These are phyloP conservation scores for Microbotryum scabiosae DNA, from an alignment of 1,284 basidiomycete genomes.

Conservation along the genomic window DNA sequence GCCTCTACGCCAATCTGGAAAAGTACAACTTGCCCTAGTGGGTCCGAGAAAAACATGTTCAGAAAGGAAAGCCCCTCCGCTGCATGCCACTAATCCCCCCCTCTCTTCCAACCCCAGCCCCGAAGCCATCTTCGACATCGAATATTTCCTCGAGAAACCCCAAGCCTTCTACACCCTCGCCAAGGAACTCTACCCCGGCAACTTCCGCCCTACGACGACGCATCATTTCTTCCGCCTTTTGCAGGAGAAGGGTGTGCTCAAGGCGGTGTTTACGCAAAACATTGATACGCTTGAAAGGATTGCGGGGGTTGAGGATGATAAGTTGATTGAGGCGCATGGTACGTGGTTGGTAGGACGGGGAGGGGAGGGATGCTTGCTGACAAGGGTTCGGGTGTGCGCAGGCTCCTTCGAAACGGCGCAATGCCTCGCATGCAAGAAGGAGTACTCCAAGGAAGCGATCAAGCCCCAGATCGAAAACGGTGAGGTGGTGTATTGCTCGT, in stretches of 20 bases:
- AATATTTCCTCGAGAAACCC: constrained; percentile 37
- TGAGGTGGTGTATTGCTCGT: constrained; percentile 31
- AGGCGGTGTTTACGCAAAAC: constrained; percentile 42
- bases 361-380: neutral
- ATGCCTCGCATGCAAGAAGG: constrained; percentile 61
- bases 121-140: constrained; percentile 51
- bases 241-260: constrained; percentile 55
- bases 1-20: constrained; percentile 48
- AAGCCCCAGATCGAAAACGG: constrained; percentile 52
- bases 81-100: too few species aligned
- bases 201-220: constrained; percentile 73
- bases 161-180: constrained; percentile 43
- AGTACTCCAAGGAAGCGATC: constrained; percentile 62
- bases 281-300: constrained; percentile 79
- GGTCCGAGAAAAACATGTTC: neutral
- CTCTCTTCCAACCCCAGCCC: constrained; percentile 33
- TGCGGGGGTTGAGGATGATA: constrained; percentile 63
- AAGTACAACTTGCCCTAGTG: constrained; percentile 47
- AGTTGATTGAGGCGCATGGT: constrained; percentile 85
- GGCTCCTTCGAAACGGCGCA: constrained; percentile 47
- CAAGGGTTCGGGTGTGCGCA: neutral
- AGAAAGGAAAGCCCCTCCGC: too few species aligned
- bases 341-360: neutral
- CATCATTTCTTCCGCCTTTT: constrained; percentile 84
- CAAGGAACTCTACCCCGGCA: constrained; percentile 76